These are phyloP conservation scores for Anthostomella pinea DNA, from an alignment of 2,329 filamentous ascomycete genomes.

Conservation along the genomic window DNA sequence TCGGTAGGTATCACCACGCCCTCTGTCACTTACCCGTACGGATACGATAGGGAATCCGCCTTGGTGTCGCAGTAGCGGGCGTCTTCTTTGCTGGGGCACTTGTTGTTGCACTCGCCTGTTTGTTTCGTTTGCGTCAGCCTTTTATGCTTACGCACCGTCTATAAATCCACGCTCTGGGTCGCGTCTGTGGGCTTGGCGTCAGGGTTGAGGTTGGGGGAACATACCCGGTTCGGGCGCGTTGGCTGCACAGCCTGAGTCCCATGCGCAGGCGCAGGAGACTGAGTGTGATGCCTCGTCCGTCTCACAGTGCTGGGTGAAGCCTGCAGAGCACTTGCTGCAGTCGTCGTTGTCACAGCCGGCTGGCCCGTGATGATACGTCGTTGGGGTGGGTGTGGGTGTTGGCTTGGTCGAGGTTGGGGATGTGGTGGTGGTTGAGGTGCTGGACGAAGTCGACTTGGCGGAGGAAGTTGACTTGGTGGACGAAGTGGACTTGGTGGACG, in stretches of 20 bases:
- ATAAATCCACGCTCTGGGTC: too few species aligned
- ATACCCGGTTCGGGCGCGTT: too few species aligned
- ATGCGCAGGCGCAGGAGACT: background rate
- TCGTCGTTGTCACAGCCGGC: slow-evolving; percentile 2
- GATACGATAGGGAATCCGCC: too few species aligned
- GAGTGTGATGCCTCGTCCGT: background rate
- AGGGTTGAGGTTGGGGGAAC: too few species aligned
- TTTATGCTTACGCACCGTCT: too few species aligned
- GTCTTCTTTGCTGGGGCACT: too few species aligned
- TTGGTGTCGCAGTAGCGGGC: too few species aligned
- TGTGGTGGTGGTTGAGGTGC: background rate
- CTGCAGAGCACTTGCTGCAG: background rate
- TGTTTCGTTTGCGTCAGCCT: too few species aligned
- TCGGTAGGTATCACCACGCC: too few species aligned
- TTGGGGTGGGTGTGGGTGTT: background rate
- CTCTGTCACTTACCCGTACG: too few species aligned
- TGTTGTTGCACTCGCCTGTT: too few species aligned
- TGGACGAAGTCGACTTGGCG: background rate
- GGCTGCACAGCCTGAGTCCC: background rate
- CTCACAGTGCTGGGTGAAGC: slow-evolving; percentile 1
- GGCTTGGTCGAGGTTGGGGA: background rate
- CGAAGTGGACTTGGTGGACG: background rate
- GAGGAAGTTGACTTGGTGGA: background rate
- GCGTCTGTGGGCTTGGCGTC: too few species aligned
- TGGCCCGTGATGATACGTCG: background rate